phyloP scores from a whole-genome alignment of 2,329 filamentous ascomycete species.

The Neonectria punicea region DNA sequence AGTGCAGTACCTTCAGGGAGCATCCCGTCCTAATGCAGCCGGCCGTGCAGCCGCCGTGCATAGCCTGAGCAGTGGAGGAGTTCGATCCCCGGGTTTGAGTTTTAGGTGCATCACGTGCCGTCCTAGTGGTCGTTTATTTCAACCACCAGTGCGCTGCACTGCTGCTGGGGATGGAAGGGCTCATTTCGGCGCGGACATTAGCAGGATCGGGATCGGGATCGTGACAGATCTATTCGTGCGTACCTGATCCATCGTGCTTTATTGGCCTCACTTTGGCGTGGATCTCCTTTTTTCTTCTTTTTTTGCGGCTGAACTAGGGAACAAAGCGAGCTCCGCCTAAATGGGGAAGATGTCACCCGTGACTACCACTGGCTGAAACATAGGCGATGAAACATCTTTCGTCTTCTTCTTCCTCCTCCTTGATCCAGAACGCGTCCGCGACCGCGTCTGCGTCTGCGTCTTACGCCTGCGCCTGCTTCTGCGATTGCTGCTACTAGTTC shows the following conservation, averaged over 20 bases:
- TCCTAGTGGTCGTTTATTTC: conserved; percentile 12
- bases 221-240: conserved; percentile 17
- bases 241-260: background rate
- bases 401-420: conserved; percentile 3
- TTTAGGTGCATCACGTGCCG: conserved; percentile 17
- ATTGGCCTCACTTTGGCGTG: background rate
- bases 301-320: conserved; percentile 1
- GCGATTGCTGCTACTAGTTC: background rate
- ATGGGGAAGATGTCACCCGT: conserved; percentile 27
- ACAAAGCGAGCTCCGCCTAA: conserved; percentile 16
- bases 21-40: background rate
- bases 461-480: background rate
- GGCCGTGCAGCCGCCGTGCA: background rate
- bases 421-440: conserved; percentile 21
- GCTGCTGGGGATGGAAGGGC: conserved; percentile 1
- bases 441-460: background rate
- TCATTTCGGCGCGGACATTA: background rate
- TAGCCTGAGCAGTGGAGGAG: background rate
- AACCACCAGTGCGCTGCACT: conserved; percentile 7
- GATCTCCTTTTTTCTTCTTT: background rate
- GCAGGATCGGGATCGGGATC: conserved; percentile 3
- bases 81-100: background rate
- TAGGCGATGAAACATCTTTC: conserved; percentile 16
- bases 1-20: background rate
- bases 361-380: conserved; percentile 24